phyloP scores from a whole-genome alignment of 257 asterid genomes.

The Gentiana macrophylla region DNA sequence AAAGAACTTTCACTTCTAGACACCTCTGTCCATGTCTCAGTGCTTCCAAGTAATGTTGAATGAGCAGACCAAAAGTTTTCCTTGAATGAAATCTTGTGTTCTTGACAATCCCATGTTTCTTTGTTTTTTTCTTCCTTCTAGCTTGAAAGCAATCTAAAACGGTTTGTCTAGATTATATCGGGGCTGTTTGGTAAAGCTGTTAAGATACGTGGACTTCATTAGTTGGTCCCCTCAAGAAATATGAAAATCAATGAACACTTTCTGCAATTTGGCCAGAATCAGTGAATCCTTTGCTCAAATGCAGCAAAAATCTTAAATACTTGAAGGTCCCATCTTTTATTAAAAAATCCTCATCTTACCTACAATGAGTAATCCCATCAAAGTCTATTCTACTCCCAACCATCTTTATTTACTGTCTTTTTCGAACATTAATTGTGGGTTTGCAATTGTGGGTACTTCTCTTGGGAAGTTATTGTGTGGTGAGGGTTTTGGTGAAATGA shows the following conservation, averaged over 20 bases:
- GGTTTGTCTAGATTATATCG: too few species aligned
- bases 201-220: background rate
- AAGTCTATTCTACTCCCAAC: too few species aligned
- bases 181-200: conserved; percentile 15
- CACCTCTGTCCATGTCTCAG: too few species aligned
- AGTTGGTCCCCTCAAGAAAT: conserved; percentile 1
- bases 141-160: too few species aligned
- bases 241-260: background rate
- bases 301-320: background rate
- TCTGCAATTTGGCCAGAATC: background rate
- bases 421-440: conserved; percentile 8
- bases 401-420: conserved; percentile 1
- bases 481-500: too few species aligned
- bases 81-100: too few species aligned
- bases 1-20: too few species aligned
- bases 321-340: background rate
- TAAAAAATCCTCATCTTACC: background rate
- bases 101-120: too few species aligned
- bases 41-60: too few species aligned
- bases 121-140: too few species aligned
- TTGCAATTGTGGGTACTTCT: background rate
- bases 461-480: too few species aligned
- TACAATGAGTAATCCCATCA: conserved; percentile 2
- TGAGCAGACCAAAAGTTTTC: too few species aligned
- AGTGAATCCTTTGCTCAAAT: background rate